These are phyloP conservation scores for Camelina neglecta DNA, from an alignment of 345 rosid genomes.

Conservation along the genomic window DNA sequence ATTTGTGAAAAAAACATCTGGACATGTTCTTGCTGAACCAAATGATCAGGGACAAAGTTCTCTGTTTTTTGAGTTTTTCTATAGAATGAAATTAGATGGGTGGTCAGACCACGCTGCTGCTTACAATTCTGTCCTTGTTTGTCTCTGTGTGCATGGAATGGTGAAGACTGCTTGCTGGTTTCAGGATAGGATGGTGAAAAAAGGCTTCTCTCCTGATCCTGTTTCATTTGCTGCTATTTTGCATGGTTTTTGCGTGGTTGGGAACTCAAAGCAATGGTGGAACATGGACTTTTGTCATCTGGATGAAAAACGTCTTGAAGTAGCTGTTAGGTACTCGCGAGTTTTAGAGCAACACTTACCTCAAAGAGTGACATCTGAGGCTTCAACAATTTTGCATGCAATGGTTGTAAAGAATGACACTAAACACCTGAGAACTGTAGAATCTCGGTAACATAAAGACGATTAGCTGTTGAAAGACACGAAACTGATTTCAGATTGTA, in stretches of 20 bases:
- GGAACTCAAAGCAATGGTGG: constrained; percentile 62
- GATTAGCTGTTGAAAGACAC: constrained; percentile 21
- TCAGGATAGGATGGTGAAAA: constrained; percentile 55
- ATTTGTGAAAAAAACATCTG: constrained; percentile 50
- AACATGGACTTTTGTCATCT: constrained; percentile 47
- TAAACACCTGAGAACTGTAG: constrained; percentile 30
- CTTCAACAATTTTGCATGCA: constrained; percentile 53
- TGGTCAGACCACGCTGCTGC: constrained; percentile 61
- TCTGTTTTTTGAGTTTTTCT: constrained; percentile 55
- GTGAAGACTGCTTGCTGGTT: constrained; percentile 62
- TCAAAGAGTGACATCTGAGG: constrained; percentile 52
- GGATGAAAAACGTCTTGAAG: constrained; percentile 52
- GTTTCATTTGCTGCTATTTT: constrained; percentile 65
- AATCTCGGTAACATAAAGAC: constrained; percentile 39
- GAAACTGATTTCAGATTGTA: constrained; percentile 25
- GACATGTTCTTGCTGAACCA: constrained; percentile 21
- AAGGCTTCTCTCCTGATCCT: constrained; percentile 68
- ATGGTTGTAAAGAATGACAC: constrained; percentile 46
- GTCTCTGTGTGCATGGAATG: constrained; percentile 76
- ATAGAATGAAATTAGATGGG: constrained; percentile 67
- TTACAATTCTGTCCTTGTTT: constrained; percentile 59
- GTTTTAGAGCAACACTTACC: constrained; percentile 52
- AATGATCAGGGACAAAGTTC: constrained; percentile 43
- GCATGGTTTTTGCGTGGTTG: constrained; percentile 67
- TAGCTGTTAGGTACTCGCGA: constrained; percentile 55